These are phyloP conservation scores for Leishmania braziliensis DNA, from an alignment of 208 protist species.

Conservation along the genomic window DNA sequence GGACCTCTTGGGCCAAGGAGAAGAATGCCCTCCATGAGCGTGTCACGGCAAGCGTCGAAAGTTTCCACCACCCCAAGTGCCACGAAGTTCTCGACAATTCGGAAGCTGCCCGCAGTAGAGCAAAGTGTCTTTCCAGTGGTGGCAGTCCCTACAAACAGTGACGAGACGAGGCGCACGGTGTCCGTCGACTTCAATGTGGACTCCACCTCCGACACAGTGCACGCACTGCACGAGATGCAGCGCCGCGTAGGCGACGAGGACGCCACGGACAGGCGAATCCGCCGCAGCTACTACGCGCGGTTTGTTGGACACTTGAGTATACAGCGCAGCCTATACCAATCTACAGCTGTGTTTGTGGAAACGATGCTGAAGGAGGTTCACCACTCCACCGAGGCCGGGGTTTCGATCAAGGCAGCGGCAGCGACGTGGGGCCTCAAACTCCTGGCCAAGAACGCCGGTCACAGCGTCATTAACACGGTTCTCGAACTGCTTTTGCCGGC, in stretches of 20 bases:
- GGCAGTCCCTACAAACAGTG: not conserved
- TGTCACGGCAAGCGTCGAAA: not conserved
- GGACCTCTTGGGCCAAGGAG: not conserved
- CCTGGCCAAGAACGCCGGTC: constrained; percentile 36
- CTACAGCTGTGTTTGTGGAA: constrained; percentile 79
- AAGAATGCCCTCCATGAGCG: constrained; percentile 7
- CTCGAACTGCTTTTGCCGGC: constrained; percentile 65
- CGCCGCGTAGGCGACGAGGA: constrained; percentile 32
- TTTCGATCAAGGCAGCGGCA: constrained; percentile 47
- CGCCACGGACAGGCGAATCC: constrained; percentile 52
- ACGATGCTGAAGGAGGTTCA: constrained; percentile 69
- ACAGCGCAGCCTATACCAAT: constrained; percentile 59
- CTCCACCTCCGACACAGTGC: constrained; percentile 22
- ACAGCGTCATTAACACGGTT: constrained; percentile 38
- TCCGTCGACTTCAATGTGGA: not conserved
- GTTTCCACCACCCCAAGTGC: not conserved
- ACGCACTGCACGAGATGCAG: constrained; percentile 23
- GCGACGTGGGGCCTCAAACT: constrained; percentile 81
- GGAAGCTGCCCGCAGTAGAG: constrained; percentile 7
- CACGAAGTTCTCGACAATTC: constrained; percentile 9
- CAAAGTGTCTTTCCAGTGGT: not conserved
- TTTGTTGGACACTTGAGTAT: constrained; percentile 49
- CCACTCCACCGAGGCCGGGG: constrained; percentile 26
- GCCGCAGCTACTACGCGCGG: constrained; percentile 77
- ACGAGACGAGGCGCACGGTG: not conserved